These are phyloP conservation scores for Lipomyces sp. DNA, from an alignment of 805 yeast species.

Conservation along the genomic window DNA sequence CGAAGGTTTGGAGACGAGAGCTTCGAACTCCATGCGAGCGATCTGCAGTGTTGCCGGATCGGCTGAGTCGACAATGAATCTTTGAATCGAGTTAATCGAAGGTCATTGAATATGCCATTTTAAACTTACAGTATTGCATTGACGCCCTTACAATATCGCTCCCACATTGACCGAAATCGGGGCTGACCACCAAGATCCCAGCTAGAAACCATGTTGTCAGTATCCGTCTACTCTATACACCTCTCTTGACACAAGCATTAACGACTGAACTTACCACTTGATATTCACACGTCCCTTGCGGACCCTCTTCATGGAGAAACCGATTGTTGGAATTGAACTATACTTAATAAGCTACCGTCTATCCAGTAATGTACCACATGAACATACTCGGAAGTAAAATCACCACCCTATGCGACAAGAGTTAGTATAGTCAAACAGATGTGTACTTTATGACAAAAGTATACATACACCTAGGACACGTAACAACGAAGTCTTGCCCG, in stretches of 20 bases:
- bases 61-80: conserved; percentile 47
- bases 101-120: background rate
- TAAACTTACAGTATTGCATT: conserved; percentile 44
- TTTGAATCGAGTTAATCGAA: conserved; percentile 6
- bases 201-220: conserved; percentile 29
- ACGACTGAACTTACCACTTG: conserved; percentile 42
- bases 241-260: background rate
- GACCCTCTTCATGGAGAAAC: conserved; percentile 47
- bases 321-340: conserved; percentile 49
- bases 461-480: conserved; percentile 42
- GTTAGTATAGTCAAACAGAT: background rate
- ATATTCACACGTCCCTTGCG: conserved; percentile 46
- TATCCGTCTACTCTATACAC: background rate
- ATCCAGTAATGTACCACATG: background rate
- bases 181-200: conserved; percentile 52
- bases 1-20: conserved; percentile 42
- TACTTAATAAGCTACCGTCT: background rate
- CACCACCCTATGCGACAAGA: conserved; percentile 41
- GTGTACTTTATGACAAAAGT: background rate
- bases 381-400: conserved; percentile 44
- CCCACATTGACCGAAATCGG: conserved; percentile 49
- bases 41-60: conserved; percentile 43
- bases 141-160: conserved; percentile 48
- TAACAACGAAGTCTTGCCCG: conserved; percentile 48
- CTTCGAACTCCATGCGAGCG: conserved; percentile 45